These are phyloP conservation scores for Alternaria brassicicola DNA, from an alignment of 2,329 filamentous ascomycete species.

Conservation along the genomic window DNA sequence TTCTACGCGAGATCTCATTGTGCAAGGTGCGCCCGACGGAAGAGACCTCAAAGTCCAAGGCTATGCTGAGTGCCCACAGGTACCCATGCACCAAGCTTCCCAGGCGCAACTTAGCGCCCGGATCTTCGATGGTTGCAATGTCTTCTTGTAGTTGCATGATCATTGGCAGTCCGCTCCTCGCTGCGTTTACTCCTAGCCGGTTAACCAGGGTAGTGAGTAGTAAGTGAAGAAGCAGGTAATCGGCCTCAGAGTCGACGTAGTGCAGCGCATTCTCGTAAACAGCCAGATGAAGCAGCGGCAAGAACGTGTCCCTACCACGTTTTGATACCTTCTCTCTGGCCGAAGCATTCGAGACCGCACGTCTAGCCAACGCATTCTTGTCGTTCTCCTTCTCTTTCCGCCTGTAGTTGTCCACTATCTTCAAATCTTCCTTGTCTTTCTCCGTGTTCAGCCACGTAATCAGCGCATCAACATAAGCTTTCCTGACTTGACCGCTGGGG, in stretches of 20 bases:
- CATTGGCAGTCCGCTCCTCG: slow-evolving; percentile 82
- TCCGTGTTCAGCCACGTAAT: slow-evolving; percentile 85
- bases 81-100: slow-evolving; percentile 89
- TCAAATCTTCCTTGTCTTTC: slow-evolving; percentile 69
- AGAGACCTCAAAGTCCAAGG: slow-evolving; percentile 76
- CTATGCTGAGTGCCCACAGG: slow-evolving; percentile 78
- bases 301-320: slow-evolving; percentile 69
- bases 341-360: slow-evolving; percentile 72
- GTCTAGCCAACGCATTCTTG: slow-evolving; percentile 57
- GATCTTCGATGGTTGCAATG: slow-evolving; percentile 69
- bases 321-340: slow-evolving; percentile 63
- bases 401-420: slow-evolving; percentile 63
- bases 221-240: slow-evolving; percentile 77
- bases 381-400: slow-evolving; percentile 52
- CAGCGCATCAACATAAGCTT: slow-evolving; percentile 83
- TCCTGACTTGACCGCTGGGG: slow-evolving; percentile 75
- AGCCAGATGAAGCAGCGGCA: slow-evolving; percentile 81
- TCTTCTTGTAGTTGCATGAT: slow-evolving; percentile 87
- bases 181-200: slow-evolving; percentile 81
- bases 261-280: slow-evolving; percentile 89
- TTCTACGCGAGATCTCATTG: slow-evolving; percentile 76
- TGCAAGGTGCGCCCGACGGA: slow-evolving; percentile 72
- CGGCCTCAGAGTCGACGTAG: slow-evolving; percentile 65
- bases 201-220: slow-evolving; percentile 76
- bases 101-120: slow-evolving; percentile 75